Percentiles rank a stretch among this genome's conserved stretches.
Conservation (phyloP, 2,329 filamentous ascomycete species). For the Amauroascus niger region DNA sequence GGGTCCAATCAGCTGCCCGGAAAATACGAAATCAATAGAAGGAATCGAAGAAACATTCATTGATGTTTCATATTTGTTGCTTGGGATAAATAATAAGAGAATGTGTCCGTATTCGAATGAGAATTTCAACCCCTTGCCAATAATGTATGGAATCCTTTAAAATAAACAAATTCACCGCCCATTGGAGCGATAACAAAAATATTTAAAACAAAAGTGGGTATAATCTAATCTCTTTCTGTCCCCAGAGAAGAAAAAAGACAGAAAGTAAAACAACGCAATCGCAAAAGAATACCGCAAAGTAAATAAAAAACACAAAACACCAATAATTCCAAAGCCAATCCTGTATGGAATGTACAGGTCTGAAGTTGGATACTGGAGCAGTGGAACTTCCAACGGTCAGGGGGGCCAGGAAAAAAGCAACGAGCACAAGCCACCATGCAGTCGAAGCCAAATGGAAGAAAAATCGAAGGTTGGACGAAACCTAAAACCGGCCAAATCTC, state of each 20-base stretch:
- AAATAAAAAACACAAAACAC: neutral
- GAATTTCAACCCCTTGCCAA: no score
- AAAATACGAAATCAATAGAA: neutral
- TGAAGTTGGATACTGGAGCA: no score
- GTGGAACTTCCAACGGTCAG: neutral
- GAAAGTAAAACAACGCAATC: neutral
- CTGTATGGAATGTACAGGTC: no score
- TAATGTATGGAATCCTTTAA: neutral
- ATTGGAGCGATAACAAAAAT: neutral
- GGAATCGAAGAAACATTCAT: neutral
- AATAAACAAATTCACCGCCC: neutral
- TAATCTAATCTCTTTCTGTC: neutral
- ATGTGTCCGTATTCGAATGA: no score
- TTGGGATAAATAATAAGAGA: neutral
- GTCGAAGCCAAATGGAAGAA: conserved; percentile 6
- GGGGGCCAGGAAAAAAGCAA: neutral
- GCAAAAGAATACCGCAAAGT: no score
- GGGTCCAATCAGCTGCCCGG: neutral
- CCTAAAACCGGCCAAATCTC: neutral
- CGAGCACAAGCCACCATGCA: neutral
- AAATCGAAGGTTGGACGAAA: neutral
- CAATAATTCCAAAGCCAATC: no score
- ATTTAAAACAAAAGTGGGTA: neutral
- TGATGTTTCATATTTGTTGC: neutral
- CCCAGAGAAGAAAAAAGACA: neutral